Conservation (phyloP, 495 filamentous ascomycete species). For the Aspergillus cristatus region DNA sequence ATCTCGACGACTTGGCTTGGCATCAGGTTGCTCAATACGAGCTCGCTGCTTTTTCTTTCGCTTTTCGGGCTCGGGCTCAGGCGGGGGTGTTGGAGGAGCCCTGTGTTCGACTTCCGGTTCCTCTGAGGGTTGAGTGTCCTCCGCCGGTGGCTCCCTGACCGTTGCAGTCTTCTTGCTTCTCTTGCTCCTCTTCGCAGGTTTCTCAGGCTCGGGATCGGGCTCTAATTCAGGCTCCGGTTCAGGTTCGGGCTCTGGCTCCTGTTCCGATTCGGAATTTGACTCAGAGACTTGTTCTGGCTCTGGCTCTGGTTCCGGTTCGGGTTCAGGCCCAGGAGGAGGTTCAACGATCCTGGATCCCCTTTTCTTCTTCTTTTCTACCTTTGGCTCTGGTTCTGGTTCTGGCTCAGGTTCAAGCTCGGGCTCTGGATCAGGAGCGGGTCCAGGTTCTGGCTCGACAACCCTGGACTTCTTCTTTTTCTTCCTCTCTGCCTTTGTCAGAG, state of each 20-base stretch:
- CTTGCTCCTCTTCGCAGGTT: slow-evolving; percentile 13
- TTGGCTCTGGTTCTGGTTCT: slow-evolving; percentile 4
- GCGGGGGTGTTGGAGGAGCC: slow-evolving; percentile 45
- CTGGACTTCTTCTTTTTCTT: slow-evolving; percentile 3
- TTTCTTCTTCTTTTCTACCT: too few relatives aligned
- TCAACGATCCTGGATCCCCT: too few relatives aligned
- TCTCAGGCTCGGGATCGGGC: slow-evolving; percentile 9
- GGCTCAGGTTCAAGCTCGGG: slow-evolving; percentile 2
- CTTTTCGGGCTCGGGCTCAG: slow-evolving; percentile 37
- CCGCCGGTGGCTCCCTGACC: slow-evolving; percentile 8
- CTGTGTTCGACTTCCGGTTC: slow-evolving; percentile 16
- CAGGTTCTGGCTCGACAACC: slow-evolving; percentile 4
- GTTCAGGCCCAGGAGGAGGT: slow-evolving; percentile 4
- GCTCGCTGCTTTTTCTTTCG: slow-evolving; percentile 51
- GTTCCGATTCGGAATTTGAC: too few relatives aligned
- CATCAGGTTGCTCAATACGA: too few relatives aligned
- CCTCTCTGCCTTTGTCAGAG: not conserved
- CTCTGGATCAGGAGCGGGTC: slow-evolving; percentile 11
- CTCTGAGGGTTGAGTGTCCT: slow-evolving; percentile 10
- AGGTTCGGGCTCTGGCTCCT: slow-evolving; percentile 3
- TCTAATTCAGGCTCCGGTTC: slow-evolving; percentile 5
- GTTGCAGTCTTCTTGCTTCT: slow-evolving; percentile 8
- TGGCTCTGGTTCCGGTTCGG: too few relatives aligned
- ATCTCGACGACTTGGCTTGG: slow-evolving; percentile 40
- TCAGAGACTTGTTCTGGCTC: slow-evolving; percentile 10